Percentiles rank a stretch among this genome's conserved stretches.
Evolutionary conservation across 768 basidiomycete genomes (phyloP).

Genomic region (Daedaleopsis nitida): DNA sequence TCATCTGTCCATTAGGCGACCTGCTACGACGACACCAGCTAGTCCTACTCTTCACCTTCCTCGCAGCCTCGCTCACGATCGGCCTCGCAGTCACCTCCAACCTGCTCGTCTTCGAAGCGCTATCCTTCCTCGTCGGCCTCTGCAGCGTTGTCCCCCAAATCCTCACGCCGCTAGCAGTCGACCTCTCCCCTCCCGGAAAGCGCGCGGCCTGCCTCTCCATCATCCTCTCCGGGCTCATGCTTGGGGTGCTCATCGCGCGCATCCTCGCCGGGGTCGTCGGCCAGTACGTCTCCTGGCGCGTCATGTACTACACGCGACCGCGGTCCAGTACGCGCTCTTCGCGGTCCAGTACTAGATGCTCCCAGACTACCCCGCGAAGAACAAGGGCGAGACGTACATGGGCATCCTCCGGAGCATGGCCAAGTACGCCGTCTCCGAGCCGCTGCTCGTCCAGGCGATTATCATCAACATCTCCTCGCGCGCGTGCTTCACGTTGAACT

Average conservation of each 20-base stretch:
- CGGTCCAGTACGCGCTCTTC: constrained; percentile 61
- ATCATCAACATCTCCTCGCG: constrained; percentile 62
- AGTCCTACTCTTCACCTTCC: constrained; percentile 54
- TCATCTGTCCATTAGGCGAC: constrained; percentile 84
- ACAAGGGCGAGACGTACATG: constrained; percentile 61
- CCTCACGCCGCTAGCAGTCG: constrained; percentile 73
- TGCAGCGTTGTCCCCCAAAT: constrained; percentile 75
- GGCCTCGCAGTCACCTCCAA: constrained; percentile 66
- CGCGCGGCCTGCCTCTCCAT: constrained; percentile 78
- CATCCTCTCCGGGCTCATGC: constrained; percentile 63
- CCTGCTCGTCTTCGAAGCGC: constrained; percentile 59
- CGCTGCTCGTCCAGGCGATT: constrained; percentile 68
- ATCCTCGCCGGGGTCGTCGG: constrained; percentile 77
- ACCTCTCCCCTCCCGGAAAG: constrained; percentile 73
- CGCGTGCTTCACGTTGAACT: constrained; percentile 54
- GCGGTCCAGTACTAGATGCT: constrained; percentile 61
- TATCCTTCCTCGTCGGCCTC: constrained; percentile 73
- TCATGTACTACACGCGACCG: constrained; percentile 77
- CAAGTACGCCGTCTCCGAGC: constrained; percentile 75
- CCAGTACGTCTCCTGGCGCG: constrained; percentile 70
- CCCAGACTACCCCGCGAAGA: constrained; percentile 84
- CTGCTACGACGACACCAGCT: constrained; percentile 77
- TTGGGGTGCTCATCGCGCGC: constrained; percentile 74
- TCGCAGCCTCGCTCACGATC: constrained; percentile 63
- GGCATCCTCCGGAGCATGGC: constrained; percentile 76